Evolutionary conservation across 345 rosid species (phyloP).

Genomic region (Rubroshorea leprosula): DNA sequence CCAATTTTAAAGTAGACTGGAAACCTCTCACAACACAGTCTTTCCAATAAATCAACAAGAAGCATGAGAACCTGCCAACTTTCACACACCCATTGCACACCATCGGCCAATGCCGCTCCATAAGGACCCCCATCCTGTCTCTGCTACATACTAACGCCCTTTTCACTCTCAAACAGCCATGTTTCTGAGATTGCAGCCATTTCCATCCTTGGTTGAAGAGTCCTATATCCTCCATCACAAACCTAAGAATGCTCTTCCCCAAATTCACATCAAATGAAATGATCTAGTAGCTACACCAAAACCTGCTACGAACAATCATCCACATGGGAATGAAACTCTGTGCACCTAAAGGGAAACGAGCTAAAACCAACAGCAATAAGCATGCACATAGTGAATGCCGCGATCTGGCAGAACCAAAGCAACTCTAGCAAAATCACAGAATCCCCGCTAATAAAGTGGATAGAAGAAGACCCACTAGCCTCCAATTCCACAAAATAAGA

Average conservation of each 20-base stretch:
- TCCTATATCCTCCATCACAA: slow-evolving; percentile 78
- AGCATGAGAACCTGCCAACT: slow-evolving; percentile 32
- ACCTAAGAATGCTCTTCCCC: no score
- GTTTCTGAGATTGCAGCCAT: slow-evolving; percentile 80
- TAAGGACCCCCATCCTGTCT: slow-evolving; percentile 47
- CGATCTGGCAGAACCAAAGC: not conserved
- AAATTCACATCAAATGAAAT: not conserved
- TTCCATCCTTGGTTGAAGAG: slow-evolving; percentile 81
- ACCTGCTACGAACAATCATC: slow-evolving; percentile 4
- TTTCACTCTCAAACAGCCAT: slow-evolving; percentile 34
- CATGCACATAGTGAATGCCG: not conserved
- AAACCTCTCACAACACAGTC: slow-evolving; percentile 64
- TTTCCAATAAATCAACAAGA: slow-evolving; percentile 65
- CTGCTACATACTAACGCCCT: slow-evolving; percentile 32
- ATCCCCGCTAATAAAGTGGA: slow-evolving; percentile 7
- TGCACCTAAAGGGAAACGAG: slow-evolving; percentile 8
- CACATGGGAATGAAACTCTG: not conserved
- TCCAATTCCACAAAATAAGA: not conserved
- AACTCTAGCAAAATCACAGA: slow-evolving; percentile 9
- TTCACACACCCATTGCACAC: slow-evolving; percentile 60
- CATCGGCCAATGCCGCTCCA: slow-evolving; percentile 89
- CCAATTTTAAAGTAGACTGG: slow-evolving; percentile 55
- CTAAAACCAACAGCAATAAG: slow-evolving; percentile 8
- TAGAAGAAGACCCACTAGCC: slow-evolving; percentile 10
- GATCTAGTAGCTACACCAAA: not conserved